Base-by-base conservation (phyloP, 306 rosid genomes). In the Castanea sativa region DNA sequence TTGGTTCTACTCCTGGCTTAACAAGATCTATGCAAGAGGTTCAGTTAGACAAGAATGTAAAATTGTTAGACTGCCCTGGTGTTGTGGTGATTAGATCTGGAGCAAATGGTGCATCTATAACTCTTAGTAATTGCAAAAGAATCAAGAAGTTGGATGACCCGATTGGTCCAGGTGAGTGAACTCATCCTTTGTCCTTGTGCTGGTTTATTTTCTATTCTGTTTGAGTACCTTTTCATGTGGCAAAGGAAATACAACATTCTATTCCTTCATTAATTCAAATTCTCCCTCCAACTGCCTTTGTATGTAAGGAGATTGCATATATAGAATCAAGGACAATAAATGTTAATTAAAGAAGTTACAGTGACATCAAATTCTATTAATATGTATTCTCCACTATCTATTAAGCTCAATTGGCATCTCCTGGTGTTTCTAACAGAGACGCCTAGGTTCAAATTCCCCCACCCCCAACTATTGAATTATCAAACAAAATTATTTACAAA, bases 41-140 rank as follows among this genome's bases (percentile, higher is more conserved):
- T 72, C 97, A 92, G 2, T 79, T 94, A 77, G 98, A 94, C 87
- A 92, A 89, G 78, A 92, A 90, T 71, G 96, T 94, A 33, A 94
- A 92, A 85, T 78, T 94, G 90, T 58, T 94, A 80, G 98, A 94
- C 79, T 94, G 98, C 82, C 98, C 98, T 82, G 98, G 98, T 86
- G 98, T 94, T 79, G 96, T 92, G 53, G 90, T 92, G 98, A 83
- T 94, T 23, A 89, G 81, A 60, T 79, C 90, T 77, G 75, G 78
- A 74, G 97, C 83, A 77, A 92, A 85, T 63, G 90, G 87, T 75
- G 86, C 92, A 15, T 83, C 98, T 20, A 33, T 86, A 15, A 91
- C 96, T 73, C 90, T 94, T 63, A 76, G 90, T 30, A 94, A 94
- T 82, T 94, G 98, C 90, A 92, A 90, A 89, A 88, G 98, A 80